Evolutionary conservation across 805 yeast genomes (phyloP).

Genomic region (Huiozyma sinensis): DNA sequence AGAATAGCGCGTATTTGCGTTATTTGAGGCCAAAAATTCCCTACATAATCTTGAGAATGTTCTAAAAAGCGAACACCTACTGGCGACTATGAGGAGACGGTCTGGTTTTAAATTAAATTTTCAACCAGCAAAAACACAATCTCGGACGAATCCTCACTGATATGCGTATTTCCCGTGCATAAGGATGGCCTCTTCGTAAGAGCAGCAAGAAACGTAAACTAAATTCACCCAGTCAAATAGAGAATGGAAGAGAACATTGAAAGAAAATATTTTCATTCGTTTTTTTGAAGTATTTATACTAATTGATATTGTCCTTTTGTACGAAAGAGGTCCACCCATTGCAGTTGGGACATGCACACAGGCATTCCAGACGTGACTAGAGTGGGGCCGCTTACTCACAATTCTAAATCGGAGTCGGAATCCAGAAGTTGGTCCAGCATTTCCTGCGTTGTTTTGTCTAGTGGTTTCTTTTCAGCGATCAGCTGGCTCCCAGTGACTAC

Average conservation of each 20-base stretch:
- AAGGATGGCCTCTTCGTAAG: conserved; percentile 53
- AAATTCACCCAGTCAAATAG: too few relatives aligned
- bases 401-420: conserved; percentile 21
- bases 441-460: conserved; percentile 7
- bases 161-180: conserved; percentile 99
- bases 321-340: neutral
- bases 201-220: neutral
- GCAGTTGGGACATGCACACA: neutral
- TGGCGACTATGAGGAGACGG: conserved; percentile 48
- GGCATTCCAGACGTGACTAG: neutral
- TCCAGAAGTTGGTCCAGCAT: conserved; percentile 12
- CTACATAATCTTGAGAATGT: conserved; percentile 31
- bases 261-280: too few relatives aligned
- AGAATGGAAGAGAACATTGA: too few relatives aligned
- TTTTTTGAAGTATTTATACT: too few relatives aligned
- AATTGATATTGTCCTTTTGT: conserved; percentile 1
- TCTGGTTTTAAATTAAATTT: conserved; percentile 85
- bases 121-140: conserved; percentile 99
- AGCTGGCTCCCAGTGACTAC: too few relatives aligned
- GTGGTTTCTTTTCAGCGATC: too few relatives aligned
- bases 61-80: conserved; percentile 35
- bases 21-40: conserved; percentile 58
- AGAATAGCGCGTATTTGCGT: neutral
- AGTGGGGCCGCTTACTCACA: neutral
- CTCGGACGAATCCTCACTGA: conserved; percentile 99